phyloP scores from a whole-genome alignment of 2,329 filamentous ascomycete species.

The Pezicula radicicola region DNA sequence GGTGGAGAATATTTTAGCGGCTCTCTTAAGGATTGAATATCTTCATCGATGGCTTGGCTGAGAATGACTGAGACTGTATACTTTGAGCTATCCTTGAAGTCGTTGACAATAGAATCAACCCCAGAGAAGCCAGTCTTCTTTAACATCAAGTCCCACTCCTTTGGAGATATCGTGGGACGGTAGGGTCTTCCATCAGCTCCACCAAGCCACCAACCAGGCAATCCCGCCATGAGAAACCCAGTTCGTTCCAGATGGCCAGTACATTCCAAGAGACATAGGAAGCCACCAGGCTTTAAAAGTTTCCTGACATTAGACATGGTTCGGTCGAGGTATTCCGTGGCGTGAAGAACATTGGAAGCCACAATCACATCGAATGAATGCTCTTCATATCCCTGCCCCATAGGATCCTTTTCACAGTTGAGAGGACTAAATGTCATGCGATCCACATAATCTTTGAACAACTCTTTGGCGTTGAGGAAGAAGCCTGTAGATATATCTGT shows the following conservation, averaged over 20 bases:
- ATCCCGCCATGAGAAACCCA: background rate
- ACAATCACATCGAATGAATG: slow-evolving; percentile 33
- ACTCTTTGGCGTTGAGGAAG: slow-evolving; percentile 33
- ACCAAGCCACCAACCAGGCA: slow-evolving; percentile 6
- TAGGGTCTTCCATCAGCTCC: background rate
- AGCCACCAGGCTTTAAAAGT: slow-evolving; percentile 39
- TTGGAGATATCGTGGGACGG: slow-evolving; percentile 1
- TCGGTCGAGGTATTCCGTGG: slow-evolving; percentile 24
- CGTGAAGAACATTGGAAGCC: slow-evolving; percentile 34
- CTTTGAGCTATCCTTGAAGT: background rate
- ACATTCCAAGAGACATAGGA: slow-evolving; percentile 29
- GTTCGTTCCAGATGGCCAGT: background rate
- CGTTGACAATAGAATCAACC: slow-evolving; percentile 13
- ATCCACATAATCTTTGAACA: slow-evolving; percentile 18
- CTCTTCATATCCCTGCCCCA: slow-evolving; percentile 26
- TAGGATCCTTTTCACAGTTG: slow-evolving; percentile 24
- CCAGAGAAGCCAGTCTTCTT: slow-evolving; percentile 23
- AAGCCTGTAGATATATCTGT: slow-evolving; percentile 41
- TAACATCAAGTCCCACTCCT: slow-evolving; percentile 17
- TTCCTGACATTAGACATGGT: slow-evolving; percentile 27
- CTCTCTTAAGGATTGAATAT: slow-evolving; percentile 20
- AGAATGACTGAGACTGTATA: slow-evolving; percentile 21
- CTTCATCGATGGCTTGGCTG: slow-evolving; percentile 29
- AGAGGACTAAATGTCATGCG: slow-evolving; percentile 27
- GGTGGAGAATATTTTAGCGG: slow-evolving; percentile 15